These are phyloP conservation scores for Xerocomellus dryophilus DNA, from an alignment of 768 basidiomycete species.

Conservation along the genomic window DNA sequence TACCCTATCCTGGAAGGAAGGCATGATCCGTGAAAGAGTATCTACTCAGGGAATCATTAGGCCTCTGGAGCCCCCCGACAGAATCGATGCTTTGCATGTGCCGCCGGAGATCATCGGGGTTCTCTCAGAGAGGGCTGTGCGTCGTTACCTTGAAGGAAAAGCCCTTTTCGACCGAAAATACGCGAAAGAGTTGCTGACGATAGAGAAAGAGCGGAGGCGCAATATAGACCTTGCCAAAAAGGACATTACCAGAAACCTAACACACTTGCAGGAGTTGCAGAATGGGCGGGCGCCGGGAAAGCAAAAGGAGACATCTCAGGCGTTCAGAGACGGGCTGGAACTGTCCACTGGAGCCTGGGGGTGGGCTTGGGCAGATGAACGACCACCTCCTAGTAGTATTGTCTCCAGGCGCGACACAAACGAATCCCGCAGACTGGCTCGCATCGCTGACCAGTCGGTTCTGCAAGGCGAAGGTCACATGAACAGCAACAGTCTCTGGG, in stretches of 20 bases:
- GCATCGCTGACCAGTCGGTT: conserved; percentile 66
- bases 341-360: conserved; percentile 58
- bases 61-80: conserved; percentile 66
- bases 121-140: conserved; percentile 69
- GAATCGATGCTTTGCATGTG: conserved; percentile 64
- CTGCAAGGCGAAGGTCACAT: conserved; percentile 54
- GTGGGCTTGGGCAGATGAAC: conserved; percentile 86
- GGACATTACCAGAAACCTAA: conserved; percentile 56
- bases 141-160: conserved; percentile 71
- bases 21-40: conserved; percentile 91
- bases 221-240: conserved; percentile 63
- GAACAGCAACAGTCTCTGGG: conserved; percentile 74
- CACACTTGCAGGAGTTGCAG: conserved; percentile 37
- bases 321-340: conserved; percentile 33
- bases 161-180: conserved; percentile 67
- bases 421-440: conserved; percentile 71
- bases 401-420: conserved; percentile 84
- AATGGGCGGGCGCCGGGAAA: conserved; percentile 20
- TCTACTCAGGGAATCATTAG: conserved; percentile 80
- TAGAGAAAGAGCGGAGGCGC: conserved; percentile 65
- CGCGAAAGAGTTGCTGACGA: conserved; percentile 46
- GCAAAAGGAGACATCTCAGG: conserved; percentile 18
- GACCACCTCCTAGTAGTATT: conserved; percentile 89
- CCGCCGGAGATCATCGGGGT: conserved; percentile 66
- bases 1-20: conserved; percentile 39